Percentiles rank a stretch among this genome's conserved stretches.
These are phyloP conservation scores for Candida neerlandica DNA, from an alignment of 1,139 yeast genomes.

Conservation along the genomic window DNA sequence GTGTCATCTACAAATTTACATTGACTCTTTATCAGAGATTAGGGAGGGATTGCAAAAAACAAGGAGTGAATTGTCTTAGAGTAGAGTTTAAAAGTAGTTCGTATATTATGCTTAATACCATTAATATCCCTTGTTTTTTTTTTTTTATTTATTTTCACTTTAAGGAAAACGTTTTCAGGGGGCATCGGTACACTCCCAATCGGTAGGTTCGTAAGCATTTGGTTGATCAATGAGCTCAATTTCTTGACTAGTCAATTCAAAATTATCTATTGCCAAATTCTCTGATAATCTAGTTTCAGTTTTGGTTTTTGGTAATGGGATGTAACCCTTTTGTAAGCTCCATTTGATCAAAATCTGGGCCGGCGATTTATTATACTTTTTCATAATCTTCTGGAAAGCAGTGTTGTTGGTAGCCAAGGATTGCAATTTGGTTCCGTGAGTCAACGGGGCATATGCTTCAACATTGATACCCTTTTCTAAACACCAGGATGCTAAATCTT, in stretches of 20 bases:
- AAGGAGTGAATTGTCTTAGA: neutral
- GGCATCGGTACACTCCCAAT: slow-evolving; percentile 68
- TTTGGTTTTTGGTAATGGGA: slow-evolving; percentile 40
- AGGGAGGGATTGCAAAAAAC: neutral
- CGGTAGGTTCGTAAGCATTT: slow-evolving; percentile 63
- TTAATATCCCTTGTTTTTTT: neutral
- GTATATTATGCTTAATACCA: neutral
- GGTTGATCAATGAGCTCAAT: slow-evolving; percentile 37
- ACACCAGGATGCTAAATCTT: slow-evolving; percentile 60
- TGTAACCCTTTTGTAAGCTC: slow-evolving; percentile 47
- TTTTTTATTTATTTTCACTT: neutral
- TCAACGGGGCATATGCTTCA: slow-evolving; percentile 45
- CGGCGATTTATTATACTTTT: slow-evolving; percentile 27
- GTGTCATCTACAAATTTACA: neutral
- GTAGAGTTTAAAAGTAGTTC: neutral
- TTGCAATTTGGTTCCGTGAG: slow-evolving; percentile 35
- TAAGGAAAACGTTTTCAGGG: no score
- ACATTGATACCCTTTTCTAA: slow-evolving; percentile 31
- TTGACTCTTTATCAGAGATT: neutral
- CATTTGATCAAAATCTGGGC: slow-evolving; percentile 41
- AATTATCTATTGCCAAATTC: slow-evolving; percentile 48
- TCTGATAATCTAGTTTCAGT: slow-evolving; percentile 27
- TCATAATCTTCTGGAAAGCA: slow-evolving; percentile 20
- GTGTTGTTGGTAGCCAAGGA: slow-evolving; percentile 1
- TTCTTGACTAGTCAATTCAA: slow-evolving; percentile 52